Base-by-base conservation (phyloP, 2,329 filamentous ascomycete genomes). In the Fusarium sp. region DNA sequence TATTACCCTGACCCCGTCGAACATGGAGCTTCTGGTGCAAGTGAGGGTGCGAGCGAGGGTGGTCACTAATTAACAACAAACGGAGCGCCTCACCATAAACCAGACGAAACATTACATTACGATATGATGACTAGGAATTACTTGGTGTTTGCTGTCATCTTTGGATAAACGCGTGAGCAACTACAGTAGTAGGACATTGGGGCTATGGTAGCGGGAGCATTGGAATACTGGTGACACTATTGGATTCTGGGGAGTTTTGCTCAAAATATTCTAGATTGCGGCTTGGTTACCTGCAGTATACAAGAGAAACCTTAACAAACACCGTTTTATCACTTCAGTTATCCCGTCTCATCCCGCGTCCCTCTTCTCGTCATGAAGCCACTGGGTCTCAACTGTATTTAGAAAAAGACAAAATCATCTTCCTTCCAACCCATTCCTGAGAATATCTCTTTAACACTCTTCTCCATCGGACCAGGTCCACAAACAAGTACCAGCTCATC, bases 401-500 rank as follows among this genome's bases (percentile, higher is more conserved):
- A 80, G 50, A 81, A 81, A 38, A 80, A 75, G 11, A 81, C 63
- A 47, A 81, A 72, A 33, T 79, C 72, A 33, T 78, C 74, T 4
- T 79, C 73, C 30, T 71, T 78, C 93, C 94, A 97, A 0, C 94
- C 94, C 81, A 92, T 84, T 14, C 85, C 87, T 15, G 68, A 69
- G 30, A 88, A 81, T 30, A 89, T 88, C 54, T 84, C 80, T 73
- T 88, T 87, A 5, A 90, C 90, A 66, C 87, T 90, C 78, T 90
- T 91, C 83, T 97, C 94, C 85, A 98, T 85, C 4, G 91, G 84
- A 75, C 88, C 90, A 0, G 95, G 95, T 3, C 95, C 95, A 83
- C 95, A 98, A 17, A 97, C 87, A 67, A 98, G 82, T 15, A 94
- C 90, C 86, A 98, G 81, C 14, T 88, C 87, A 69, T 89, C 87